Evolutionary conservation across 2,329 filamentous ascomycete species (phyloP).

Genomic region (Furcasterigmium furcatum): DNA sequence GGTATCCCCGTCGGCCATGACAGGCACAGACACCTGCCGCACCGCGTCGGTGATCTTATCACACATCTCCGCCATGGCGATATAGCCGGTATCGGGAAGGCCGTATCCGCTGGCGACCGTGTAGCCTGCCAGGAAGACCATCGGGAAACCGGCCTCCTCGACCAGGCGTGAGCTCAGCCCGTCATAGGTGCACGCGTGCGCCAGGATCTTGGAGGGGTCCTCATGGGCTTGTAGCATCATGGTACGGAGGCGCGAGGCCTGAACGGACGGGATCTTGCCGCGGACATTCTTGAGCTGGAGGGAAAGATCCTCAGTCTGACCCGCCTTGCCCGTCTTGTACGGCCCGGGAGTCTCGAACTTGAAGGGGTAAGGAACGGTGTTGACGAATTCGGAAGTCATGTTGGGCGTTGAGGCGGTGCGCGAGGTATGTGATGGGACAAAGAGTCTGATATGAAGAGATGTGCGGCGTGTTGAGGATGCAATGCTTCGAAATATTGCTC

Average conservation of each 20-base stretch:
- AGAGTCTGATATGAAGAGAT: too few relatives aligned
- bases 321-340: neutral
- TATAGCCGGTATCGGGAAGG: slow-evolving; percentile 45
- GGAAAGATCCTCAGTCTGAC: neutral
- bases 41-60: slow-evolving; percentile 38
- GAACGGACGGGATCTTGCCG: slow-evolving; percentile 31
- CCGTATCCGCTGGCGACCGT: slow-evolving; percentile 34
- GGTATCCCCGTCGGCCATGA: slow-evolving; percentile 44
- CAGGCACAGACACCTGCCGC: slow-evolving; percentile 31
- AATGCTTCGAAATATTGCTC: too few relatives aligned
- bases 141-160: slow-evolving; percentile 41
- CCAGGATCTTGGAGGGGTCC: slow-evolving; percentile 39
- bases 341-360: slow-evolving; percentile 16
- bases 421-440: too few relatives aligned
- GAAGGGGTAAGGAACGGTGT: slow-evolving; percentile 27
- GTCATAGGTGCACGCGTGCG: slow-evolving; percentile 39
- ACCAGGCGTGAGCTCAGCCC: slow-evolving; percentile 37
- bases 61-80: slow-evolving; percentile 42
- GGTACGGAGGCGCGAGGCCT: slow-evolving; percentile 31
- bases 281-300: slow-evolving; percentile 28
- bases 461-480: too few relatives aligned
- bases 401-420: too few relatives aligned
- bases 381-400: neutral
- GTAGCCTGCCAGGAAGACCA: slow-evolving; percentile 40
- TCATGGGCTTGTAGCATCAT: slow-evolving; percentile 35